These are phyloP conservation scores for Ustanciosporium gigantosporum DNA, from an alignment of 1,284 basidiomycete species.

Conservation along the genomic window DNA sequence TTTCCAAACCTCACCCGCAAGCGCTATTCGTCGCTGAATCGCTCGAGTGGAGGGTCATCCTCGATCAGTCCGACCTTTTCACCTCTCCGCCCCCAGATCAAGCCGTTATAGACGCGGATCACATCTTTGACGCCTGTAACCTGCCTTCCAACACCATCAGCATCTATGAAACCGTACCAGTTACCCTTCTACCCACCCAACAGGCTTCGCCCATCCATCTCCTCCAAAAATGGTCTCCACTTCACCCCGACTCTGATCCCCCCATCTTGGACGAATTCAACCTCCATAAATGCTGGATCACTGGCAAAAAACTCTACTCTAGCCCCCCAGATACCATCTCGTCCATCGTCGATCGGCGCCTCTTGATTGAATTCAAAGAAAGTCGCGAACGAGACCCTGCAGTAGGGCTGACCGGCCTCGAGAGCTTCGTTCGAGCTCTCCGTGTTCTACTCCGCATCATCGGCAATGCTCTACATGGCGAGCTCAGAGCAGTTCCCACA, in stretches of 20 bases:
- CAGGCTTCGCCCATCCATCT: slow-evolving; percentile 15
- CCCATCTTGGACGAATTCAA: slow-evolving; percentile 32
- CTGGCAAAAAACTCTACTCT: slow-evolving; percentile 18
- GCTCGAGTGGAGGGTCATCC: slow-evolving; percentile 42
- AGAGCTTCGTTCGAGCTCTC: slow-evolving; percentile 28
- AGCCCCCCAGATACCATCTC: slow-evolving; percentile 31
- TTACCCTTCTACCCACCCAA: slow-evolving; percentile 6
- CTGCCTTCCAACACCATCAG: slow-evolving; percentile 8
- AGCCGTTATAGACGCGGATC: background rate
- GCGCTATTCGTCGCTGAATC: slow-evolving; percentile 39
- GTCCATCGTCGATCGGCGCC: slow-evolving; percentile 15
- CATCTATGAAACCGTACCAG: slow-evolving; percentile 27
- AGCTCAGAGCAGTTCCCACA: slow-evolving; percentile 20
- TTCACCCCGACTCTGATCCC: slow-evolving; percentile 2
- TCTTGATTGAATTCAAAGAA: slow-evolving; percentile 22
- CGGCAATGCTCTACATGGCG: slow-evolving; percentile 40
- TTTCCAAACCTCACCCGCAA: slow-evolving; percentile 31
- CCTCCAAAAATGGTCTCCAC: slow-evolving; percentile 5
- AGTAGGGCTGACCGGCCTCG: slow-evolving; percentile 18
- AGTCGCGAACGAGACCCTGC: slow-evolving; percentile 21
- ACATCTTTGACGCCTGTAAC: slow-evolving; percentile 27
- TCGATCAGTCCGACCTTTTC: slow-evolving; percentile 8
- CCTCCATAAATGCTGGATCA: slow-evolving; percentile 24
- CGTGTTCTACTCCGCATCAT: slow-evolving; percentile 23
- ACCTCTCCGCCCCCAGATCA: background rate